phyloP scores from a whole-genome alignment of 208 protist genomes.

The Trypanosoma avium region DNA sequence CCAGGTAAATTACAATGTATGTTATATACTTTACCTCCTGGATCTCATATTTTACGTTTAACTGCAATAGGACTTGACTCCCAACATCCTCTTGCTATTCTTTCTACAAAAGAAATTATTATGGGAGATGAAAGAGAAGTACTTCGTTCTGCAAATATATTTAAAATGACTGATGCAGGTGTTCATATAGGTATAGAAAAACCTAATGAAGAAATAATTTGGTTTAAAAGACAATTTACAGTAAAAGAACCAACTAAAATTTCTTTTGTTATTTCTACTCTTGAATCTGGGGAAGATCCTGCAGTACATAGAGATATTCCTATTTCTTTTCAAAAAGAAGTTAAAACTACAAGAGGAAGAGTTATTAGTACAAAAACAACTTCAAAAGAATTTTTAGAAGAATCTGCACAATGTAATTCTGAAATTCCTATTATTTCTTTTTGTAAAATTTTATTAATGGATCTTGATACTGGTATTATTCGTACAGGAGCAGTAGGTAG shows the following conservation, averaged over 20 bases:
- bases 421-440: slow-evolving; percentile 45
- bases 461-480: slow-evolving; percentile 60
- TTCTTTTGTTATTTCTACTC: slow-evolving; percentile 61
- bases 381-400: slow-evolving; percentile 19
- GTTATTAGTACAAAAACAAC: slow-evolving; percentile 10
- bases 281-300: slow-evolving; percentile 51
- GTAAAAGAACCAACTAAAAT: slow-evolving; percentile 53
- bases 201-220: slow-evolving; percentile 54
- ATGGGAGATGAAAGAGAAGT: slow-evolving; percentile 35
- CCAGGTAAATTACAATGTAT: slow-evolving; percentile 38
- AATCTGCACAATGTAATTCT: neutral
- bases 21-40: slow-evolving; percentile 37
- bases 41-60: slow-evolving; percentile 65
- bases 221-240: slow-evolving; percentile 77
- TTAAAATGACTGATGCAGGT: slow-evolving; percentile 69
- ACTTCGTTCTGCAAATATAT: slow-evolving; percentile 31
- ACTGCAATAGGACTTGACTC: slow-evolving; percentile 45
- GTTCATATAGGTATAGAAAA: slow-evolving; percentile 36
- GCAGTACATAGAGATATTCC: slow-evolving; percentile 41
- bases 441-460: slow-evolving; percentile 52
- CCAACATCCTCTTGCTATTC: slow-evolving; percentile 42
- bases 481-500: slow-evolving; percentile 44
- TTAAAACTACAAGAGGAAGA: slow-evolving; percentile 18
- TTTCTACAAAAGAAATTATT: slow-evolving; percentile 47
- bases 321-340: slow-evolving; percentile 18